phyloP scores from a whole-genome alignment of 768 basidiomycete species.

The Pisolithus microcarpus region DNA sequence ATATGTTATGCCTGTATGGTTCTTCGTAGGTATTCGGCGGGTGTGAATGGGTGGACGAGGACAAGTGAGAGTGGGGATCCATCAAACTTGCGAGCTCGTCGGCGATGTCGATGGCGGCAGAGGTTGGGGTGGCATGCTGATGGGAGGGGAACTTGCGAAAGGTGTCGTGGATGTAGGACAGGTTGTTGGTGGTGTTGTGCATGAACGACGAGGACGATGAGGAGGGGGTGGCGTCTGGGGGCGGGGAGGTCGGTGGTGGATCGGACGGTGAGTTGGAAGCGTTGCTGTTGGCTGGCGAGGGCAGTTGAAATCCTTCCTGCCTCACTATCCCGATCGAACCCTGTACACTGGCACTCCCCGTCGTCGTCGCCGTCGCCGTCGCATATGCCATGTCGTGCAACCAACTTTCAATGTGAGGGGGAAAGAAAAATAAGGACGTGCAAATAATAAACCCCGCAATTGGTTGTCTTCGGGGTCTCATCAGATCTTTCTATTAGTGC shows the following conservation, averaged over 20 bases:
- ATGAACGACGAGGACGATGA: constrained; percentile 28
- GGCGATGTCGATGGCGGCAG: constrained; percentile 43
- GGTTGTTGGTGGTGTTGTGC: constrained; percentile 28
- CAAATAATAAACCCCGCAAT: background rate
- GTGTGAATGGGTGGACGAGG: constrained; percentile 36
- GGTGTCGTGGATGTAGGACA: constrained; percentile 44
- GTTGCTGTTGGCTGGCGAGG: constrained; percentile 34
- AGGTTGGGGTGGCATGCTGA: constrained; percentile 8
- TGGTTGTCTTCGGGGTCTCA: background rate
- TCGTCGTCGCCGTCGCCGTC: too few relatives aligned
- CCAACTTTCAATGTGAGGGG: background rate
- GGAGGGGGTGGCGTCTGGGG: constrained; percentile 21
- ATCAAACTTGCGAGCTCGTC: constrained; percentile 66
- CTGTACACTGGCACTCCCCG: too few relatives aligned
- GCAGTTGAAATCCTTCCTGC: constrained; percentile 69
- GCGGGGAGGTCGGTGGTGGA: constrained; percentile 19
- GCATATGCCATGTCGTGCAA: background rate
- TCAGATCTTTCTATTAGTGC: background rate
- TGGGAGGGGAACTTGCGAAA: constrained; percentile 45
- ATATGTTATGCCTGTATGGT: constrained; percentile 50
- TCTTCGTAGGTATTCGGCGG: constrained; percentile 32
- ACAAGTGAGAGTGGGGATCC: constrained; percentile 25
- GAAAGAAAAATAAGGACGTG: background rate
- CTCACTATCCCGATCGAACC: constrained; percentile 31
- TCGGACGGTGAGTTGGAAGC: constrained; percentile 10